phyloP scores from a whole-genome alignment of 768 basidiomycete genomes.

The Leccinellum rugosiceps region DNA sequence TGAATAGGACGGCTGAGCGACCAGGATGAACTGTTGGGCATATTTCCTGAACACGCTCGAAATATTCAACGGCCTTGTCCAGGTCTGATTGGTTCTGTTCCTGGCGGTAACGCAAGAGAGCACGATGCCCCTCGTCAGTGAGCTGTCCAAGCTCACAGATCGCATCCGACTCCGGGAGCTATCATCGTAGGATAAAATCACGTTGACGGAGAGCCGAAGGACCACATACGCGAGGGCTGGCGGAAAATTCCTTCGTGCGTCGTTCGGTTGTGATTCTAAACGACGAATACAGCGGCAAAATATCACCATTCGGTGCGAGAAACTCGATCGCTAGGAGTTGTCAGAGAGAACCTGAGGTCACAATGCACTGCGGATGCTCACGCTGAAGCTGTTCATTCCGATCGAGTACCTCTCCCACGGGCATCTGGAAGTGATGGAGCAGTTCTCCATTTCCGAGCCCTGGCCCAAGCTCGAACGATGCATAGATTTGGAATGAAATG shows the following conservation, averaged over 20 bases:
- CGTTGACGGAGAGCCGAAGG: background rate
- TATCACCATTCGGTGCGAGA: background rate
- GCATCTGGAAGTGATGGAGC: background rate
- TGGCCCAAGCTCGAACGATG: background rate
- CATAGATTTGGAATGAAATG: background rate
- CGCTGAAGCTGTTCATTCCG: too few species aligned
- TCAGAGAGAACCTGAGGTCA: too few species aligned
- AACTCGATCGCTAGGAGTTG: background rate
- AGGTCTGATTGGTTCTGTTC: background rate
- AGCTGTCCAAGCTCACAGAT: background rate
- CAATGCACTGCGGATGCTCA: too few species aligned
- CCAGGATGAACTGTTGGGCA: too few species aligned
- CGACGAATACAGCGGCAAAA: background rate
- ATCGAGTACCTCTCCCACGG: too few species aligned
- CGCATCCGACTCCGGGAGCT: background rate
- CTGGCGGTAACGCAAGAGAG: too few species aligned
- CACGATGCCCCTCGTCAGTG: too few species aligned
- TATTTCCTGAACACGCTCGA: background rate
- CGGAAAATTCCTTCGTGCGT: background rate
- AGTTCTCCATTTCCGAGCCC: background rate
- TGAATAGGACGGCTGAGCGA: background rate
- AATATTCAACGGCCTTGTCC: background rate
- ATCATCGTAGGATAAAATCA: background rate
- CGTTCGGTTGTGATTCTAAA: background rate
- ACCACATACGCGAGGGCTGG: background rate